Base-by-base conservation (phyloP, 805 yeast species). In the Wickerhamiella vanderwaltii region DNA sequence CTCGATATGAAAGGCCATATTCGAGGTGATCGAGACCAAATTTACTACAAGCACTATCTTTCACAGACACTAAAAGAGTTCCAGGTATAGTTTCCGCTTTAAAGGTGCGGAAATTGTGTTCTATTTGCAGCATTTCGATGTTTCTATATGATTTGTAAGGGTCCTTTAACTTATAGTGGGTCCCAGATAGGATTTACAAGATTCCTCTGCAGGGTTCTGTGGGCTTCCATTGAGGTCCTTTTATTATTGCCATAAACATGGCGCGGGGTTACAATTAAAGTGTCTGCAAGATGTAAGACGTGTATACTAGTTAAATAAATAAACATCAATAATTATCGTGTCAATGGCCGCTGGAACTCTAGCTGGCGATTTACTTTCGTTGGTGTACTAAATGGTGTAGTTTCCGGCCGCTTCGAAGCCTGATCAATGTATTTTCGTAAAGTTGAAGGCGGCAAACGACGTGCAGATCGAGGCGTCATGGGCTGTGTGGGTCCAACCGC, bases 21-120 rank as follows among this genome's bases (percentile, higher is more conserved):
- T 47, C 39, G n/a, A 33, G 35, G 3, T 42, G n/a, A 11, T 23
- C 40, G 7, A 45, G 34, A 6, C 44, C 35, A 7, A 49, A 39
- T 17, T 33, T 34, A 12, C 9, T 24, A 34, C 56, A 52, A 6
- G 47, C 51, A n/a, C 38, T 28, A 40, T 48, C 49, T 11, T 53
- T 41, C 7, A 51, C 45, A 19, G 45, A 39, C 16, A 41, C 39
- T 6, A 52, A 41, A 12, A 31, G 35, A n/a, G 41, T 38, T 16
- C 25, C 22, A 6, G 41, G 41, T 7, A 34, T 37, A 29, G 40
- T 37, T 19, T 29, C 22, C 4, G 33, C 40, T 25, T 37, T 37
- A 15, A 26, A 37, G 22, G 40, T 29, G 18, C 32, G 33, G 33
- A 28, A 29, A 5, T 29, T 29, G 28, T 37, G 17, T 15, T 37